Evolutionary conservation across 2,329 filamentous ascomycete genomes (phyloP), one percentile per base, ranked within the genome.

Genomic region (Zasmidium angulare): DNA sequence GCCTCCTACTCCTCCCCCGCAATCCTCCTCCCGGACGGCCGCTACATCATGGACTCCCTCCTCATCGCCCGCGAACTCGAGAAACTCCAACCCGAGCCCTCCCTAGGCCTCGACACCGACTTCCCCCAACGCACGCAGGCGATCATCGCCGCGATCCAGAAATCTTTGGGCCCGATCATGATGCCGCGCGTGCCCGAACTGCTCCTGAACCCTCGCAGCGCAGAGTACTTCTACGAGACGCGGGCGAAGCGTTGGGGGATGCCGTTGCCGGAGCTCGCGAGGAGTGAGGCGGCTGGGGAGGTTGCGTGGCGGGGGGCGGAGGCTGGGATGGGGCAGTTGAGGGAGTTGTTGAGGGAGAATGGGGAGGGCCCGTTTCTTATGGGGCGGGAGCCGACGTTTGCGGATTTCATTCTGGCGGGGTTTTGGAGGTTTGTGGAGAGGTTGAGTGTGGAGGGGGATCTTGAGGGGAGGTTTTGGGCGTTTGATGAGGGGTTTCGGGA

Each of bases 31-130:
- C 78, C 81, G 0, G 81, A 86, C 50, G 84, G 83, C 19, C 81
- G 71, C 0, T 86, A 83, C 67, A 65, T 88, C 9, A 89, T 86
- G 83, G 87, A 91, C 69, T 88, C 85, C 1, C 77, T 75, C 62
- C 74, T 75, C 47, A 91, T 91, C 63, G 85, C 83, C 14, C 64
- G 74, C 14, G 77, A 77, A 19, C 77, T 91, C 31, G 87, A 91
- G 68, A 74, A 79, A 55, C 74, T 75, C 0, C 77, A 89, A 63
- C 87, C 88, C 0, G 72, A 77, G 21, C 87, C 86, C 0, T 76
- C 83, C 0, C 70, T 89, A 1, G 80, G 83, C 62, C 75, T 89
- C 1, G 81, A 87, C 65, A 80, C 82, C 0, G 43, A 54, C 12
- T 73, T 80, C 43, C 59, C 64, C 7, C 60, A 69, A 4, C 65